Evolutionary conservation across 495 filamentous ascomycete species (phyloP), one percentile per base, ranked within the genome.

Genomic region (Daldinia bambusicola): DNA sequence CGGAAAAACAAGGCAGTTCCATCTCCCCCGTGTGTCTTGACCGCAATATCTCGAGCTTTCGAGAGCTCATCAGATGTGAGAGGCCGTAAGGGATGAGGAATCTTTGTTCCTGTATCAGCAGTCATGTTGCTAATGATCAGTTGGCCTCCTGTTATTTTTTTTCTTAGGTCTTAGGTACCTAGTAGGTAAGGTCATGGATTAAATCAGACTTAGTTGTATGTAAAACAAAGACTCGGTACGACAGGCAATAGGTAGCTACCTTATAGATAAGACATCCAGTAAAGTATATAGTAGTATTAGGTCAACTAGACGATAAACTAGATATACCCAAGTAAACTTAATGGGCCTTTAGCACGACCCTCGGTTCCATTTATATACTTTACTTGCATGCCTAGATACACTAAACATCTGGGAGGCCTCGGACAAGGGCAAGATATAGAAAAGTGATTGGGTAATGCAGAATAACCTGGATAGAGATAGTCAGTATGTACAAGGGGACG

Each of bases 11-110:
- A 69, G 53, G 63, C 50, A 34, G 69, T 30, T n/a, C 72, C 69
- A 16, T 77, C 74, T 22, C 75, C 72, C 6, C 65, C 66, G 9
- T 76, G 68, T n/a, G 70, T 61, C 50, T 76, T 63, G 12, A 77
- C 55, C 60, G 77, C 62, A 34, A 69, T 48, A 64, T 76, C 66
- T 60, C 78, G 71, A 52, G 80, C 72, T 80, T 57, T 76, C 6
- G 75, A 77, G 64, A 92, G 87, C 78, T 92, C 90, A 5, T 78
- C 76, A 3, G 84, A 80, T 14, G 82, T 83, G 48, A 91, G 80
- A 6, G 89, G 89, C 8, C 87, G 84, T 16, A 91, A 78, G 8
- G 89, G 90, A 63, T 92, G 89, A 53, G 75, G 78, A 45, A 61
- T 74, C 40, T 37, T 56, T 61, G 55, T 45, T 59, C 48, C 58